These are phyloP conservation scores for Lentinula raphanica DNA, from an alignment of 768 basidiomycete species.

Conservation along the genomic window DNA sequence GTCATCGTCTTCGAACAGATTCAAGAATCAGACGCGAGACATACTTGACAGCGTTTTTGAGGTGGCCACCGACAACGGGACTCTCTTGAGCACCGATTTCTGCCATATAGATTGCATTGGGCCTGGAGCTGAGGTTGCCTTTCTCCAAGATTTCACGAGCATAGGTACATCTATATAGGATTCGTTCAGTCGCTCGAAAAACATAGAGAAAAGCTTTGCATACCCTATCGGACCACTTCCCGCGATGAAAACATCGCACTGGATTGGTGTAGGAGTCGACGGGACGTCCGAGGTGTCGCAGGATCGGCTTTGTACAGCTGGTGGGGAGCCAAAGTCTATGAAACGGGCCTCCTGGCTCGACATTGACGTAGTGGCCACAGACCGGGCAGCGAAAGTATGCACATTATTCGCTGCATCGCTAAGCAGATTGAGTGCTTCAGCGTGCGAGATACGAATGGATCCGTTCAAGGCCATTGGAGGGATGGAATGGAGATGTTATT, in stretches of 20 bases:
- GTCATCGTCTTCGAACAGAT: not conserved
- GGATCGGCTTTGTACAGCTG: not conserved
- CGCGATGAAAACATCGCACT: not conserved
- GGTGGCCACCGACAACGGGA: not conserved
- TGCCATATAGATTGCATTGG: not conserved
- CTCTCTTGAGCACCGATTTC: not conserved
- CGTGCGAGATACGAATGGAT: not conserved
- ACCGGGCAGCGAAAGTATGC: not conserved
- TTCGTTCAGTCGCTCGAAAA: not conserved
- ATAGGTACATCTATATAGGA: not conserved
- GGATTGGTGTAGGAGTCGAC: no score
- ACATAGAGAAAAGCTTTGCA: not conserved
- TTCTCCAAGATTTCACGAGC: not conserved
- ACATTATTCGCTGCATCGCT: not conserved
- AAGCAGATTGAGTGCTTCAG: not conserved
- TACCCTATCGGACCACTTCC: not conserved
- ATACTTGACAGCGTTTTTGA: not conserved
- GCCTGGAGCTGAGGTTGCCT: not conserved
- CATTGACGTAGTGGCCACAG: no score
- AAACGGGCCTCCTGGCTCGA: not conserved
- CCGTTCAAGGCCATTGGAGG: not conserved
- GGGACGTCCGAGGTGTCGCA: not conserved
- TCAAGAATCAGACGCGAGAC: not conserved
- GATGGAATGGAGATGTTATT: no score
- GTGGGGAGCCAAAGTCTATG: not conserved